Conservation (phyloP, 2,329 filamentous ascomycete genomes). For the Pseudogymnoascus sp. region DNA sequence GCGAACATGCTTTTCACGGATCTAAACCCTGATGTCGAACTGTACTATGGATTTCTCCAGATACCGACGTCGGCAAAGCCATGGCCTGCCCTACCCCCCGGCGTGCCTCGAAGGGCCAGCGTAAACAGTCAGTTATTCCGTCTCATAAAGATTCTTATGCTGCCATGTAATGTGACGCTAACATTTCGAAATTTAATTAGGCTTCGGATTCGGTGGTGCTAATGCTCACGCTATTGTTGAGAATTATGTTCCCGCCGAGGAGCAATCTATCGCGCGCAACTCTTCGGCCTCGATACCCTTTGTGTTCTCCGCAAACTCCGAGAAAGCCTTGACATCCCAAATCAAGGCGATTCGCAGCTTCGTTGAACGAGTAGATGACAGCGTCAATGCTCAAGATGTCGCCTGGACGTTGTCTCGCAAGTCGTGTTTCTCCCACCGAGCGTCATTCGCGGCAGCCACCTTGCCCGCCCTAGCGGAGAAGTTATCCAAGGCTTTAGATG, state of each 20-base stretch:
- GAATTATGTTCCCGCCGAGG: constrained; percentile 31
- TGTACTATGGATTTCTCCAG: constrained; percentile 8
- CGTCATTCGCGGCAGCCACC: constrained; percentile 8
- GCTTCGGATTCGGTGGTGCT: constrained; percentile 36
- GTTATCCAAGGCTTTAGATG: constrained; percentile 1
- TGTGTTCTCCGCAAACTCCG: constrained; percentile 16
- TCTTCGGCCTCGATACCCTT: constrained; percentile 9
- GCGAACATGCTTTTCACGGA: constrained; percentile 26
- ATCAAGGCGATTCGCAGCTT: background rate
- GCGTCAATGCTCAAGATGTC: background rate
- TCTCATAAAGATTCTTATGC: background rate
- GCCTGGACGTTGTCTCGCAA: background rate
- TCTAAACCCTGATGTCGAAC: constrained; percentile 27
- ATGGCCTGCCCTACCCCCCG: constrained; percentile 16
- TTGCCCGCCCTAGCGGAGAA: constrained; percentile 9
- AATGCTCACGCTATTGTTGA: constrained; percentile 34
- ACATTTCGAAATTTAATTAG: background rate
- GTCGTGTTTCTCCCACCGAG: background rate
- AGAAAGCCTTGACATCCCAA: constrained; percentile 9
- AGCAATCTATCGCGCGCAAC: constrained; percentile 30
- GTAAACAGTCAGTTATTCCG: constrained; percentile 12
- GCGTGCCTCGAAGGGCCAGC: constrained; percentile 18
- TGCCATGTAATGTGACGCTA: background rate
- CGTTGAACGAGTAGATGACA: background rate
- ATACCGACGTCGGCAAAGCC: constrained; percentile 1